These are phyloP conservation scores for Atractiella rhizophila DNA, from an alignment of 768 basidiomycete species.

Conservation along the genomic window DNA sequence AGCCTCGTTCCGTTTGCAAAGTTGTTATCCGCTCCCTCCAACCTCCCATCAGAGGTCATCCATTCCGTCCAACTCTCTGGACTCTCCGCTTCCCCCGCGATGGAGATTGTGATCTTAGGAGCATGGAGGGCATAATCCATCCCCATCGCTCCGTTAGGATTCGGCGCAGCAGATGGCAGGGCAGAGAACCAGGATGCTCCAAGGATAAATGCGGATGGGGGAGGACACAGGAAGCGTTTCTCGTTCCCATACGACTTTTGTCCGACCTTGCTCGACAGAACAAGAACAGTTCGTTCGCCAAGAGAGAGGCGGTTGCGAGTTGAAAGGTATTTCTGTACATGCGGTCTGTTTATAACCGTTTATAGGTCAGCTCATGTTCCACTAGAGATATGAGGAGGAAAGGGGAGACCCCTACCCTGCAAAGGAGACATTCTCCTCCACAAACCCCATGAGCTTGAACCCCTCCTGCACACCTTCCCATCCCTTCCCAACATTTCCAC, in stretches of 20 bases:
- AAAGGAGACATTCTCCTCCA: too few relatives aligned
- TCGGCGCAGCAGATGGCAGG: slow-evolving; percentile 44
- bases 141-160: slow-evolving; percentile 31
- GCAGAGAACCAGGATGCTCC: slow-evolving; percentile 10
- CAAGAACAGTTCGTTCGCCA: slow-evolving; percentile 78
- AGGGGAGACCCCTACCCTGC: too few relatives aligned
- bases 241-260: slow-evolving; percentile 81
- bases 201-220: slow-evolving; percentile 11
- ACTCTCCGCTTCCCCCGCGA: slow-evolving; percentile 66
- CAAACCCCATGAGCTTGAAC: too few relatives aligned
- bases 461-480: too few relatives aligned
- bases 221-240: slow-evolving; percentile 11
- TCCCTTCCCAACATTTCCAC: too few relatives aligned
- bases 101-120: slow-evolving; percentile 58
- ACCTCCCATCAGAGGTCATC: slow-evolving; percentile 60
- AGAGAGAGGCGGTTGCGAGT: slow-evolving; percentile 63
- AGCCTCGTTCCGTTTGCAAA: slow-evolving; percentile 42
- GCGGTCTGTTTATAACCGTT: background rate
- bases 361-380: background rate
- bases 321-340: slow-evolving; percentile 41
- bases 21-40: slow-evolving; percentile 48
- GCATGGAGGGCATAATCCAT: slow-evolving; percentile 34
- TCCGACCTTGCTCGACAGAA: slow-evolving; percentile 93
- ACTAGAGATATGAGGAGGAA: too few relatives aligned
- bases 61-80: slow-evolving; percentile 69